A percentile compares a stretch with the other conserved stretches of the same genome.
Conservation (phyloP, 257 asterid genomes). For the Ballota nigra region DNA sequence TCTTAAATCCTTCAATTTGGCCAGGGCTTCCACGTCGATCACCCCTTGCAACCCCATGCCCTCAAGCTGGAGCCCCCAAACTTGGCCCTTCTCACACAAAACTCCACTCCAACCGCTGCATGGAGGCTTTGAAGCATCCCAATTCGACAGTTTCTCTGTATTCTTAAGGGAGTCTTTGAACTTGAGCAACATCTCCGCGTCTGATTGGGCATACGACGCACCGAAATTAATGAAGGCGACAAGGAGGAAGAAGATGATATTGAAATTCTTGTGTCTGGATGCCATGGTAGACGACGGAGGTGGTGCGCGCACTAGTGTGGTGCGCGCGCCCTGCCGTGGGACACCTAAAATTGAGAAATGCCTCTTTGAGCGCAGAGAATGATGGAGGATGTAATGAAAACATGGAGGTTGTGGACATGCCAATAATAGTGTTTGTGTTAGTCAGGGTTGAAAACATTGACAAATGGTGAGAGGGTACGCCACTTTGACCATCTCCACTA, state of each 20-base stretch:
- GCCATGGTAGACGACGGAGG: conserved; percentile 29
- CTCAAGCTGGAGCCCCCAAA: conserved; percentile 52
- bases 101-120: conserved; percentile 52
- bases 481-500: conserved; percentile 34
- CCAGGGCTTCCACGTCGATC: conserved; percentile 45
- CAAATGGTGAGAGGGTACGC: conserved; percentile 37
- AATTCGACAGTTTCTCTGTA: conserved; percentile 25
- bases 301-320: conserved; percentile 45
- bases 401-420: conserved; percentile 29
- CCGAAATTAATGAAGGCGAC: conserved; percentile 10
- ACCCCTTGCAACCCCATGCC: conserved; percentile 45
- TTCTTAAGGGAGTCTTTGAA: conserved; percentile 42
- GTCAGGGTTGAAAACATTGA: conserved; percentile 20
- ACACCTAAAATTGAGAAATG: conserved; percentile 27
- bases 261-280: too few relatives aligned
- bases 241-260: not conserved
- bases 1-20: conserved; percentile 31
- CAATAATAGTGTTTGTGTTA: conserved; percentile 30
- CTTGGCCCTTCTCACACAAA: conserved; percentile 34
- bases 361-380: conserved; percentile 28
- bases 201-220: not conserved
- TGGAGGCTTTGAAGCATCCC: conserved; percentile 37
- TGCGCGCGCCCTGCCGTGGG: conserved; percentile 47
- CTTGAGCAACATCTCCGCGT: conserved; percentile 27
- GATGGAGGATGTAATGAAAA: conserved; percentile 30